phyloP scores from a whole-genome alignment of 805 yeast species.

The Candida chauliodis region DNA sequence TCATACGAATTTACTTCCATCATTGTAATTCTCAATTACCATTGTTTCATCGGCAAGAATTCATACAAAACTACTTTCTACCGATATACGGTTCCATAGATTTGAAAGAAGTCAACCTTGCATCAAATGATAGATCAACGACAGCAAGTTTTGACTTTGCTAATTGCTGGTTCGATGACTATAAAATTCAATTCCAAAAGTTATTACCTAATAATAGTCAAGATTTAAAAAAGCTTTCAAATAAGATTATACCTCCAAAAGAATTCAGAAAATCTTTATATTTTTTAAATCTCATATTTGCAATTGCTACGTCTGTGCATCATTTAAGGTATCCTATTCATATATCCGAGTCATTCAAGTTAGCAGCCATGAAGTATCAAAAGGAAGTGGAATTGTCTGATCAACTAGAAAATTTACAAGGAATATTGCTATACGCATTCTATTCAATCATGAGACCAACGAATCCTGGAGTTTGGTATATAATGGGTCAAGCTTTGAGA shows the following conservation, averaged over 20 bases:
- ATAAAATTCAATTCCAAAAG: slow-evolving; percentile 22
- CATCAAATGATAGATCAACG: slow-evolving; percentile 46
- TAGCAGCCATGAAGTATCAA: slow-evolving; percentile 58
- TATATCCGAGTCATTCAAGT: slow-evolving; percentile 66
- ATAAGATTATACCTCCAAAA: slow-evolving; percentile 42
- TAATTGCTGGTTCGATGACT: slow-evolving; percentile 10
- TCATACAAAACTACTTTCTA: slow-evolving; percentile 60
- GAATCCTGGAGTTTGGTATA: slow-evolving; percentile 90
- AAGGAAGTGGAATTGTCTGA: slow-evolving; percentile 61
- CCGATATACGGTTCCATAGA: slow-evolving; percentile 78
- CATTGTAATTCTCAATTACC: slow-evolving; percentile 85
- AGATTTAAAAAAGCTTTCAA: slow-evolving; percentile 28
- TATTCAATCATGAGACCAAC: slow-evolving; percentile 88
- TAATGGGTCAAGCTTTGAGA: slow-evolving; percentile 75
- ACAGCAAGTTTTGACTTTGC: slow-evolving; percentile 35
- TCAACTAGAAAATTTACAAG: slow-evolving; percentile 69
- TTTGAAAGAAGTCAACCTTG: slow-evolving; percentile 50
- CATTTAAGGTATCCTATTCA: slow-evolving; percentile 63
- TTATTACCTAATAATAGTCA: slow-evolving; percentile 26
- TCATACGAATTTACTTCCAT: slow-evolving; percentile 64
- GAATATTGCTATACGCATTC: slow-evolving; percentile 60
- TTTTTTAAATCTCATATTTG: slow-evolving; percentile 73
- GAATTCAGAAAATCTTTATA: slow-evolving; percentile 54
- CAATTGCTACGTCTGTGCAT: slow-evolving; percentile 73
- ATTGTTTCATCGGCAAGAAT: slow-evolving; percentile 75